Base-by-base conservation (phyloP, 306 rosid species). In the Astragalus glycyphyllos region DNA sequence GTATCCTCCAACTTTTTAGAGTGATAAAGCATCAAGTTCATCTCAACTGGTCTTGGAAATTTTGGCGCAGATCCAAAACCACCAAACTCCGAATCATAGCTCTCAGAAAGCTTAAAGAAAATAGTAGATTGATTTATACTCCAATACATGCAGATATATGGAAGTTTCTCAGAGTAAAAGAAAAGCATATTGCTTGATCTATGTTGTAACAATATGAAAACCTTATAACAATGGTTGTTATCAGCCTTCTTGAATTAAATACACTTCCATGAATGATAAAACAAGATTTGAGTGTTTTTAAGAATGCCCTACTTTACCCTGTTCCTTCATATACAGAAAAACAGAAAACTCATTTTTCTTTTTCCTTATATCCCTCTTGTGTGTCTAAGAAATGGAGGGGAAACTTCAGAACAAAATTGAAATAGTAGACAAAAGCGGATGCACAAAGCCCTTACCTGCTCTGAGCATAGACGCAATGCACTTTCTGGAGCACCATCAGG, bases 21-120 rank as follows among this genome's bases (percentile, higher is more conserved):
- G 73, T 84, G 74, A 83, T 93, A 86, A 68, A 90, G 92, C 96
- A 90, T 93, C 75, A 90, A 79, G 75, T 85, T 90, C 56, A 83
- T 76, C 93, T 93, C 98, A 46, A 93, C 98, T 11, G 98, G 98
- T 84, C 97, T 84, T 5, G 98, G 97, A 84, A 93, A 93, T 84
- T 93, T 93, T 1, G 98, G 98, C 57, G 92, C 92, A 64, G 97
- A 90, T 48, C 97, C 96, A 79, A 93, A 93, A 32, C 98, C 98
- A 65, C 98, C 98, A 58, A 48, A 88, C 68, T 87, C 74, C 10
- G 92, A 74, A 81, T 93, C 98, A 60, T 87, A 93, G 77, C 83
- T 85, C 81, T 46, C 78, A 32, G 92, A 88, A 82, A 93, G 96
- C 98, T 93, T 31, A 79, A 54, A 34, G 75, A 57, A 68, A 82